These are phyloP conservation scores for Wallacemonas rigidus DNA, from an alignment of 208 protist genomes.

Conservation along the genomic window DNA sequence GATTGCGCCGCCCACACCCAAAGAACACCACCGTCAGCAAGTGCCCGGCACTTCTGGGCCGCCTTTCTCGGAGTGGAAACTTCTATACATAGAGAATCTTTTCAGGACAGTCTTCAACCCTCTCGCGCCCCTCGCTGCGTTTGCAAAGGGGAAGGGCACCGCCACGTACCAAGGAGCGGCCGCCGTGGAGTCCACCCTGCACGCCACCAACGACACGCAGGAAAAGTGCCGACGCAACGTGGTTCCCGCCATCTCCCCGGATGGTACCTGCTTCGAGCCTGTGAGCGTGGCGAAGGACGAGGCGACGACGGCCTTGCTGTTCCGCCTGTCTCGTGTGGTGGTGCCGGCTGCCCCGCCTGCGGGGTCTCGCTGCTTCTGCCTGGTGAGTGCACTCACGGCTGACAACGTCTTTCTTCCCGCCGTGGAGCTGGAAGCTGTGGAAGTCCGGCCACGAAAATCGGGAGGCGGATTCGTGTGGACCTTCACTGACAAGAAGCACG, in stretches of 20 bases:
- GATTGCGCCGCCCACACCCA: conserved; percentile 16
- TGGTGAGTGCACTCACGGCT: conserved; percentile 58
- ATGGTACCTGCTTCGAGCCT: conserved; percentile 24
- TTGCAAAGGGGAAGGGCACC: conserved; percentile 27
- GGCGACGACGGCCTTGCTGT: conserved; percentile 15
- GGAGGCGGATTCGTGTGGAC: conserved; percentile 59
- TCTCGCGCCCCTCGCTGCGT: conserved; percentile 29
- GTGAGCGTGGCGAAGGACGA: conserved; percentile 11
- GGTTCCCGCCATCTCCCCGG: conserved; percentile 35
- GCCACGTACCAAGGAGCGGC: conserved; percentile 30
- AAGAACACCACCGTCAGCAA: neutral
- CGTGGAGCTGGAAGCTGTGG: conserved; percentile 44
- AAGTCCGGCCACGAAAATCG: conserved; percentile 34
- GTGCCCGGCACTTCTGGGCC: neutral
- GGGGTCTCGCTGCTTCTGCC: conserved; percentile 62
- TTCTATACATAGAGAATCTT: conserved; percentile 46
- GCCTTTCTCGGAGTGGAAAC: conserved; percentile 19
- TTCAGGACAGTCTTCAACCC: conserved; percentile 41
- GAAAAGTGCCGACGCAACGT: conserved; percentile 66
- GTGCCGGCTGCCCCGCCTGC: conserved; percentile 33
- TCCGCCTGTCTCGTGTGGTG: conserved; percentile 39
- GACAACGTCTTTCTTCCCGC: conserved; percentile 63
- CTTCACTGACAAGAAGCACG: conserved; percentile 25
- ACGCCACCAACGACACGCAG: conserved; percentile 49
- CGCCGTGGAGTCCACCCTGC: conserved; percentile 50